phyloP scores from a whole-genome alignment of 2,329 filamentous ascomycete genomes.

The Domatiomyces globalis region DNA sequence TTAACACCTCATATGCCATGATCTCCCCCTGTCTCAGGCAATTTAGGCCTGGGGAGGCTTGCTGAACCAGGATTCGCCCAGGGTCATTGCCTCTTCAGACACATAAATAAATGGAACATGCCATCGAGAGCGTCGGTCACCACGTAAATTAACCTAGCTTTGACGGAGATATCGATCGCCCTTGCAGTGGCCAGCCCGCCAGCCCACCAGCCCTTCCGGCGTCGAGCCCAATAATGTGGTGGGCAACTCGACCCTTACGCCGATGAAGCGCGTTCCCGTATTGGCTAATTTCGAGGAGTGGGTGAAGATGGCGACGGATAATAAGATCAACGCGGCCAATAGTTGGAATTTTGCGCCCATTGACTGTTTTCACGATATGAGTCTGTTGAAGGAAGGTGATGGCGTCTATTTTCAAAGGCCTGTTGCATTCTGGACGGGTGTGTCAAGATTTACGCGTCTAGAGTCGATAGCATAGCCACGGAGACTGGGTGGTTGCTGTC shows the following conservation, averaged over 20 bases:
- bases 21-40: too few relatives aligned
- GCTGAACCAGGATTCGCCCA: too few relatives aligned
- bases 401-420: slow-evolving; percentile 98
- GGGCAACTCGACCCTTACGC: slow-evolving; percentile 9
- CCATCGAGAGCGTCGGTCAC: not conserved
- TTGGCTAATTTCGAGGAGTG: slow-evolving; percentile 98
- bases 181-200: slow-evolving; percentile 25
- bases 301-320: slow-evolving; percentile 99
- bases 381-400: slow-evolving; percentile 84
- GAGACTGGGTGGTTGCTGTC: slow-evolving; percentile 92
- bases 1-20: too few relatives aligned
- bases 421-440: slow-evolving; percentile 95
- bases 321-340: slow-evolving; percentile 95
- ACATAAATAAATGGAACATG: not conserved
- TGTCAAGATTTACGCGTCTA: slow-evolving; percentile 97
- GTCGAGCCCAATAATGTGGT: slow-evolving; percentile 12
- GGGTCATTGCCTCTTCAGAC: not conserved
- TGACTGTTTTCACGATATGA: slow-evolving; percentile 99
- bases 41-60: too few relatives aligned
- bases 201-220: not conserved
- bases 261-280: slow-evolving; percentile 44
- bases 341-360: slow-evolving; percentile 99
- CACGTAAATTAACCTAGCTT: not conserved
- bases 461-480: slow-evolving; percentile 94
- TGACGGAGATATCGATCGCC: not conserved